Base-by-base conservation (phyloP, 2,329 filamentous ascomycete genomes). In the Rachicladosporium sp. region DNA sequence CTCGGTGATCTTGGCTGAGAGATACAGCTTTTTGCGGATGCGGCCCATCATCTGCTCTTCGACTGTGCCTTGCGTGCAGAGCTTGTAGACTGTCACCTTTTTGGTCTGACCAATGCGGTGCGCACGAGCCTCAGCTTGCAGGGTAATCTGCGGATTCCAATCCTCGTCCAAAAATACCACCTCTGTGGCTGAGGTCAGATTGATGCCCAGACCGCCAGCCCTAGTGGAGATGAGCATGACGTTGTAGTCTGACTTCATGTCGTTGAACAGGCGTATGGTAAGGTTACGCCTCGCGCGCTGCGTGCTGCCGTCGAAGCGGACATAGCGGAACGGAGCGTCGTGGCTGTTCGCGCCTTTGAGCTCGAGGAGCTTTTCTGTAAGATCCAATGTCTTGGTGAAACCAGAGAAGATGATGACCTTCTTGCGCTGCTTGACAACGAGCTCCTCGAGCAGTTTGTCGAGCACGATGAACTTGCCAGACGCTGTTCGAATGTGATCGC, bases 11-110 rank as follows among this genome's bases (percentile, higher is more conserved):
- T 76, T 78, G 0, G 70, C 65, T 0, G 73, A 76, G 0, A 78
- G 59, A 44, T 78, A 78, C 0, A 77, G 59, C 55, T 78, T 79
- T 61, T 78, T 78, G 5, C 66, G 62, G n/a, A 75, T 69, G 1
- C 71, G 60, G 0, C 69, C 65, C 52, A 71, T 64, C 69, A 76
- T 76, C 42, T 76, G 73, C 44, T 73, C 69, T 44, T 76, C 72
- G 0, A 76, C 69, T 0, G 72, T 76, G 1, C 72, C 72, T 39
- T 68, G 67, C 0, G 72, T 70, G 43, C 70, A 71, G 0, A 76
- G 56, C 46, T 73, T 72, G 53, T 74, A 74, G 6, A 76, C 61
- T 0, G 68, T 71, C 0, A 74, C 71, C 10, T 67, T 64, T 39
- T 68, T 61, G 0, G 62, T 71, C 49, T 75, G 71, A 0, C 71